Conservation (phyloP, 805 yeast species). For the Lipomyces mesembrius region DNA sequence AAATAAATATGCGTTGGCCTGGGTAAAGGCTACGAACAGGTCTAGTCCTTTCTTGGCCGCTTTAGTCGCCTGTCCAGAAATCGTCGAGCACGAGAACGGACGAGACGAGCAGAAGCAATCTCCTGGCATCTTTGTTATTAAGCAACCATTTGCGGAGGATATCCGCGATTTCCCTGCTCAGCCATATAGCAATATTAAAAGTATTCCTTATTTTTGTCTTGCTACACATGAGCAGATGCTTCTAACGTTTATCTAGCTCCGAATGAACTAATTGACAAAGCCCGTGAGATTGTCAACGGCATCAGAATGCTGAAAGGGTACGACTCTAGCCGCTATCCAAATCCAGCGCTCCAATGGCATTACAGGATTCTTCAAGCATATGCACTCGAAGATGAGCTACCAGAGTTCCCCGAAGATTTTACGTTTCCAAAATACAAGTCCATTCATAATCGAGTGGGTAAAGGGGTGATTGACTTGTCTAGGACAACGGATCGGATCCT, state of each 20-base stretch:
- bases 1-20: slow-evolving; percentile 65
- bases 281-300: slow-evolving; percentile 47
- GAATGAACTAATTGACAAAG: slow-evolving; percentile 39
- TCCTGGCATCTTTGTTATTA: slow-evolving; percentile 72
- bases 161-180: slow-evolving; percentile 64
- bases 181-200: slow-evolving; percentile 17
- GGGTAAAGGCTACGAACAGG: slow-evolving; percentile 65
- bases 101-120: slow-evolving; percentile 50
- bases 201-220: not conserved
- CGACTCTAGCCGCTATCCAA: slow-evolving; percentile 60
- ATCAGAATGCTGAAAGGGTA: slow-evolving; percentile 56
- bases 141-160: slow-evolving; percentile 77
- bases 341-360: slow-evolving; percentile 72
- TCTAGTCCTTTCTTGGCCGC: slow-evolving; percentile 63
- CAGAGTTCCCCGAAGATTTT: slow-evolving; percentile 38
- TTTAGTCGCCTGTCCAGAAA: slow-evolving; percentile 57
- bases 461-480: not conserved
- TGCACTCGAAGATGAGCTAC: slow-evolving; percentile 61
- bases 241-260: slow-evolving; percentile 33
- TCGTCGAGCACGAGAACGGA: slow-evolving; percentile 35
- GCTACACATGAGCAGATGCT: not conserved
- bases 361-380: slow-evolving; percentile 66
- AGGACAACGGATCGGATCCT: not conserved
- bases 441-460: slow-evolving; percentile 32
- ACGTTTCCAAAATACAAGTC: slow-evolving; percentile 38